Evolutionary conservation across 805 yeast species (phyloP), one percentile per base, ranked within the genome.

Genomic region (Teunomyces funiuensis): DNA sequence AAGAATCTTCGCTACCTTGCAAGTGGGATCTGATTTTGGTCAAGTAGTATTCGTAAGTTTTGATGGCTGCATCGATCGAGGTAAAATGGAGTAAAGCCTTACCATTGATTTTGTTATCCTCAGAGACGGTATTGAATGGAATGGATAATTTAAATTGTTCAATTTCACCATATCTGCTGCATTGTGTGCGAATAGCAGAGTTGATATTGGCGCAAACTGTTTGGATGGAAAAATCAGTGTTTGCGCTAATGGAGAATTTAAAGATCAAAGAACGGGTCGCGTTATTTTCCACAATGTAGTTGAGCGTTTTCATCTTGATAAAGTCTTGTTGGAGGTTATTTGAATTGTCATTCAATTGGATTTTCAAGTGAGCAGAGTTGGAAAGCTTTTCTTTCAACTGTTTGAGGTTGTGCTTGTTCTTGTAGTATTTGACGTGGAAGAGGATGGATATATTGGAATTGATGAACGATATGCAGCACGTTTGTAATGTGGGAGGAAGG

Each of bases 21-120:
- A 48, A 53, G 34, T 59, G 60, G 27, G 38, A 36, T 26, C 58
- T 57, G 22, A 62, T 50, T 28, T 52, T 46, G 31, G 55, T 53
- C 17, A 33, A 38, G 22, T 39, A 51, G 31, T 61, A 65, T 50
- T 74, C 74, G 37, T 65, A 71, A 33, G 71, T 61, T 44, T 68
- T 69, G 38, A 75, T 70, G 11, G 80, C 75, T 7, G 72, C 50
- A 36, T 72, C 72, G 25, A 76, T 72, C 19, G 76, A 66, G 3
- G 73, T 66, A 49, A 69, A 77, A 50, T 74, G 71, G 19, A 66
- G 55, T 44, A 48, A 16, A 3, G 43, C 50, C 36, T 45, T 51
- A 14, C 51, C 47, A 16, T 14, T 5, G 10, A 33, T 14, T 15
- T 34, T 40, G 4, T 13, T 13, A 7, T 26, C 33, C 3, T 27